phyloP scores from a whole-genome alignment of 2,329 filamentous ascomycete genomes.

The Aureobasidium melanogenum region DNA sequence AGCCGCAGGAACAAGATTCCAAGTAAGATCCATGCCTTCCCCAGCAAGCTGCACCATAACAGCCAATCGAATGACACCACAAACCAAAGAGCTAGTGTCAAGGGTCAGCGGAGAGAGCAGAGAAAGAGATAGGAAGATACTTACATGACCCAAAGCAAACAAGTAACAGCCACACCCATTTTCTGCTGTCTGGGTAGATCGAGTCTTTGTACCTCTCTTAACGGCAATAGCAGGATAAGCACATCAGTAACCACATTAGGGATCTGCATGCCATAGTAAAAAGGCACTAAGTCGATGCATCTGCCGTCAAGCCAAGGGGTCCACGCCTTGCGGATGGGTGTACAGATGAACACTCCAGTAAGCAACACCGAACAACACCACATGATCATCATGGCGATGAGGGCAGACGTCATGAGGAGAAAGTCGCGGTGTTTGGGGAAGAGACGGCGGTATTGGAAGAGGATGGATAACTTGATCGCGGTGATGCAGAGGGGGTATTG shows the following conservation, averaged over 20 bases:
- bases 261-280: conserved; percentile 18
- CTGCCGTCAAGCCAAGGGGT: neutral
- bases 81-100: neutral
- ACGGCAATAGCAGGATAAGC: conserved; percentile 14
- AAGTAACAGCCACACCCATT: conserved; percentile 1
- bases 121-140: neutral
- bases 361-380: conserved; percentile 14
- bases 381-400: conserved; percentile 12
- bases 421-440: conserved; percentile 12
- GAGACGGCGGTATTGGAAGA: conserved; percentile 16
- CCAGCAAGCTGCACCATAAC: conserved; percentile 10
- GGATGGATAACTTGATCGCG: conserved; percentile 15
- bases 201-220: conserved; percentile 8
- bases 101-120: neutral
- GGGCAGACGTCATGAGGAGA: conserved; percentile 6
- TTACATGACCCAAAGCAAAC: conserved; percentile 6
- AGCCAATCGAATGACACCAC: conserved; percentile 14
- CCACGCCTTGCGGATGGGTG: conserved; percentile 14
- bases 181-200: conserved; percentile 12
- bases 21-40: conserved; percentile 12
- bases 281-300: conserved; percentile 13
- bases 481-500: conserved; percentile 14
- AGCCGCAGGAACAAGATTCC: conserved; percentile 13
- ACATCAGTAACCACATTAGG: conserved; percentile 16
- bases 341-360: conserved; percentile 14